Evolutionary conservation across 768 basidiomycete genomes (phyloP), one percentile per base, ranked within the genome.

Genomic region (Tubosaeta sp.): DNA sequence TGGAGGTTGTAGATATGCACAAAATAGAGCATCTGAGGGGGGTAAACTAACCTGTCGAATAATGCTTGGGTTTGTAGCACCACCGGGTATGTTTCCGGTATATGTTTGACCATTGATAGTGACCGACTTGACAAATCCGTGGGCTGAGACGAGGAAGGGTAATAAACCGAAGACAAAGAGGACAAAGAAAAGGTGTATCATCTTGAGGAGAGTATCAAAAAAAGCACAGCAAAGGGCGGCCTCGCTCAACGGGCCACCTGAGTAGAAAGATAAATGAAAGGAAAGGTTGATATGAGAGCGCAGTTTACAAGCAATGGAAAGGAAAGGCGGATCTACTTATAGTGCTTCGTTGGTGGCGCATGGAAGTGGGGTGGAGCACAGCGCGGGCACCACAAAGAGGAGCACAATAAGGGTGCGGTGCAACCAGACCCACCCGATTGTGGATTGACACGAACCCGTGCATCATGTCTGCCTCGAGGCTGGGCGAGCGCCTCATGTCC

Each of bases 41-140:
- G 22, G 29, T 35, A 18, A 14, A 55, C 65, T 44, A 48, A 77
- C 68, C 51, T 70, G 70, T 30, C 79, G 74, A 38, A 81, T 77
- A 43, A 75, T 59, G 46, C 71, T 71, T 2, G 73, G 64, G 53
- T 47, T 58, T 44, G 63, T 60, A 36, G 70, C 48, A 21, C 70
- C 64, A 34, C 68, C 68, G 11, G 76, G 68, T 25, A 51, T 11
- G 38, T 68, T 69, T 24, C 69, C 68, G 4, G 55, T 3, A 30
- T 69, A 69, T 1, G 46, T 34, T 47, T 55, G 46, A 16, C 69
- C 69, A 35, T 64, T 62, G 24, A 69, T 68, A 30, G 53, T 54
- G 35, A 69, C 66, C 19, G 67, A 58, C 21, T 52, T 54, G 21
- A 69, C 49, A 27, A 56, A 69, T n/a, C 68, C 68, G 30, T 69